phyloP scores from a whole-genome alignment of 305 asterid genomes.

The Plantago lanceolata region DNA sequence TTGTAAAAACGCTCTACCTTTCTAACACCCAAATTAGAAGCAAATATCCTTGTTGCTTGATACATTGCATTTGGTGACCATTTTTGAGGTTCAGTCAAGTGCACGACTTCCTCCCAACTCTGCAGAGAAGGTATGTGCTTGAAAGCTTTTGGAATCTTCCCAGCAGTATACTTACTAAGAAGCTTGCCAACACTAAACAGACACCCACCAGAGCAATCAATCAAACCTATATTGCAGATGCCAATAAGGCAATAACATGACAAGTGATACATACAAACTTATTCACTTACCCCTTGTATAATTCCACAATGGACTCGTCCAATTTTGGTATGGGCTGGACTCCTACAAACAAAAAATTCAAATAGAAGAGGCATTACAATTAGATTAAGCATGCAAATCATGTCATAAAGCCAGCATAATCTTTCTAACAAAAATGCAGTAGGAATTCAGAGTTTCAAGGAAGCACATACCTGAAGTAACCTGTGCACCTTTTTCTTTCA shows the following conservation, averaged over 20 bases:
- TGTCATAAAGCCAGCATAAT: no score
- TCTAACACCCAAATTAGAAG: conserved; percentile 80
- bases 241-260: not conserved
- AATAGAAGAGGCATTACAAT: conserved; percentile 6
- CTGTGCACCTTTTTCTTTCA: conserved; percentile 67
- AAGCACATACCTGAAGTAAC: conserved; percentile 64
- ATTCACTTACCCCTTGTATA: conserved; percentile 72
- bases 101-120: conserved; percentile 80
- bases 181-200: conserved; percentile 76
- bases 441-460: not conserved
- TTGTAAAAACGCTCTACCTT: conserved; percentile 84
- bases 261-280: not conserved
- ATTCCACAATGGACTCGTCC: conserved; percentile 69
- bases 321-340: conserved; percentile 59
- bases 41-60: conserved; percentile 90
- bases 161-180: conserved; percentile 79
- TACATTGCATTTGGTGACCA: conserved; percentile 98
- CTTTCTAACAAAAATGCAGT: not conserved
- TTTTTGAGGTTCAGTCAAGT: conserved; percentile 83
- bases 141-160: conserved; percentile 92
- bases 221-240: conserved; percentile 9
- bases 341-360: conserved; percentile 39
- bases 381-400: conserved; percentile 10
- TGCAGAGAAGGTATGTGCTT: conserved; percentile 74
- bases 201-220: conserved; percentile 16